Evolutionary conservation across 129 eudicot genomes (phyloP).

Genomic region (Flaveria linearis): DNA sequence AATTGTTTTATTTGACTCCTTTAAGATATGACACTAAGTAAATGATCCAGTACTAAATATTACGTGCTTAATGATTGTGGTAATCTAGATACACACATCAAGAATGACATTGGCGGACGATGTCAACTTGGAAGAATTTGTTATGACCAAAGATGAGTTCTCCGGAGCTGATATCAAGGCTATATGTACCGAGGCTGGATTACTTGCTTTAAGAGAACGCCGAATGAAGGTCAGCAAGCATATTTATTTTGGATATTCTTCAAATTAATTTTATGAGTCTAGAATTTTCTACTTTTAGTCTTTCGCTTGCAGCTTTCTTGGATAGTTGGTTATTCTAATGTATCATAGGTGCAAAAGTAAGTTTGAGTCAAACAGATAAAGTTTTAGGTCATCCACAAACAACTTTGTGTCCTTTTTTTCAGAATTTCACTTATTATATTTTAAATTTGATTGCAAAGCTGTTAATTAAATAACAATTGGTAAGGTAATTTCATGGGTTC

Average conservation of each 20-base stretch:
- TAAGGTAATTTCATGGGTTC: not conserved
- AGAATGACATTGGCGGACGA: constrained; percentile 93
- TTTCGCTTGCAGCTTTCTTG: not conserved
- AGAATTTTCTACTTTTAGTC: not conserved
- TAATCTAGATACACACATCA: constrained; percentile 76
- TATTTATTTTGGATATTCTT: not conserved
- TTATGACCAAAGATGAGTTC: constrained; percentile 92
- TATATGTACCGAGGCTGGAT: constrained; percentile 94
- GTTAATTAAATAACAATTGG: not conserved
- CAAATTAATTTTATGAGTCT: not conserved
- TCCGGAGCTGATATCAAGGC: constrained; percentile 98
- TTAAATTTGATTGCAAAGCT: not conserved
- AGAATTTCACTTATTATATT: not conserved
- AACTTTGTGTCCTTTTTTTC: not conserved
- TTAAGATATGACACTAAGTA: not conserved
- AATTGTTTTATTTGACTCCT: not conserved
- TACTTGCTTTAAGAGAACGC: constrained; percentile 87
- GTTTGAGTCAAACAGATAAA: not conserved
- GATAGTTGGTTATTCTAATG: not conserved
- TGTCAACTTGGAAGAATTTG: constrained; percentile 89
- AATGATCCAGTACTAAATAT: not conserved
- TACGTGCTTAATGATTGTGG: constrained; percentile 1
- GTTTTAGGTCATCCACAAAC: not conserved
- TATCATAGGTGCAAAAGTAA: not conserved
- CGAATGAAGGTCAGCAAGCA: constrained; percentile 78